phyloP scores from a whole-genome alignment of 164 flowering plant species.

The Cinnamomum micranthum region DNA sequence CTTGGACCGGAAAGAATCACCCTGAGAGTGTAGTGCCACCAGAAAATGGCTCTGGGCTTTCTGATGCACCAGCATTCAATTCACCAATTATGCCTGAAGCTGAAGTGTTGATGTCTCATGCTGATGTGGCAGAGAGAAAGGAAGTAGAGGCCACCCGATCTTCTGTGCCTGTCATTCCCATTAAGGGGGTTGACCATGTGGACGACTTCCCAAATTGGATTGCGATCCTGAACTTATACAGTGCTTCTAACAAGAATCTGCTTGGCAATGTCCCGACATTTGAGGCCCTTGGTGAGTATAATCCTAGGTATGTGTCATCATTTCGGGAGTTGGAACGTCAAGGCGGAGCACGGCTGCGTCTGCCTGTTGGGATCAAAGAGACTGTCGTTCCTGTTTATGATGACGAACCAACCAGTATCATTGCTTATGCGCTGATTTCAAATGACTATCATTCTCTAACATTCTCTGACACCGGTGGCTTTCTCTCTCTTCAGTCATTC shows the following conservation, averaged over 20 bases:
- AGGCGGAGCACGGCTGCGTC: conserved; percentile 65
- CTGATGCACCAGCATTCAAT: conserved; percentile 34
- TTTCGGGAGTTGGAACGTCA: conserved; percentile 57
- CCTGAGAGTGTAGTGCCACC: conserved; percentile 27
- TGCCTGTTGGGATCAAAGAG: conserved; percentile 75
- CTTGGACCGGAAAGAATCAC: conserved; percentile 84
- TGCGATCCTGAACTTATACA: conserved; percentile 66
- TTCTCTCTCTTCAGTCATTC: conserved; percentile 36
- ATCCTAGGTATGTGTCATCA: conserved; percentile 66
- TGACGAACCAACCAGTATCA: conserved; percentile 96
- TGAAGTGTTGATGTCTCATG: conserved; percentile 27
- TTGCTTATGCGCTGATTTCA: conserved; percentile 65
- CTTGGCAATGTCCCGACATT: conserved; percentile 43
- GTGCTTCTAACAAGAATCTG: conserved; percentile 53
- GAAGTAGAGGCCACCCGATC: conserved; percentile 27
- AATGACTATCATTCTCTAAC: conserved; percentile 54
- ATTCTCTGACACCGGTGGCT: conserved; percentile 32
- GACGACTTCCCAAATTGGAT: conserved; percentile 69
- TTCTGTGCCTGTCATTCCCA: conserved; percentile 23
- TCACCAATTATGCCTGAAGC: conserved; percentile 20
- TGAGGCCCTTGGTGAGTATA: conserved; percentile 49
- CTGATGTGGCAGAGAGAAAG: conserved; percentile 36
- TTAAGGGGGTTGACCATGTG: conserved; percentile 38
- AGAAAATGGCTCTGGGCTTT: conserved; percentile 21
- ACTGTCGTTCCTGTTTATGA: conserved; percentile 86